phyloP scores from a whole-genome alignment of 2,329 filamentous ascomycete genomes.

The Alternaria hordeiaustralica region DNA sequence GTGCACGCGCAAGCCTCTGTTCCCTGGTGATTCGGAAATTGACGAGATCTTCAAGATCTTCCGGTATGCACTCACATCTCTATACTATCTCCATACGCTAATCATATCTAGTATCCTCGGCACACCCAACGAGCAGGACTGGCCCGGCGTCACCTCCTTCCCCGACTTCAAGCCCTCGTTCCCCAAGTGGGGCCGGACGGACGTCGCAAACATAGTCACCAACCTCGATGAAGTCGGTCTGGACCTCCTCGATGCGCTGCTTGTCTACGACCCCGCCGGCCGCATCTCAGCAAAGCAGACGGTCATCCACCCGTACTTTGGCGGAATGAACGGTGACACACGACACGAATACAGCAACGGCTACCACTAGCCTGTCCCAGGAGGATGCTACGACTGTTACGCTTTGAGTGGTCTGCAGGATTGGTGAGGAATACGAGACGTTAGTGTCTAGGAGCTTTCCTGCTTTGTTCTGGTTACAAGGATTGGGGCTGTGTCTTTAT shows the following conservation, averaged over 20 bases:
- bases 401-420: constrained; percentile 30
- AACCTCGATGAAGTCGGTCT: constrained; percentile 75
- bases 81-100: constrained; percentile 1
- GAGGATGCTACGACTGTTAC: constrained; percentile 40
- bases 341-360: constrained; percentile 50
- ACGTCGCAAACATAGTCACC: constrained; percentile 69
- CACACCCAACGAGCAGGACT: constrained; percentile 80
- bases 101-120: constrained; percentile 64
- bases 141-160: constrained; percentile 93
- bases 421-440: constrained; percentile 15
- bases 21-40: constrained; percentile 91
- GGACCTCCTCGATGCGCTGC: constrained; percentile 71
- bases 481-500: constrained; percentile 20
- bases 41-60: constrained; percentile 96
- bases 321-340: constrained; percentile 50
- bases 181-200: constrained; percentile 84
- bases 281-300: constrained; percentile 90
- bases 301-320: constrained; percentile 84
- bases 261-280: constrained; percentile 85
- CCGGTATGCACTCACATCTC: constrained; percentile 62
- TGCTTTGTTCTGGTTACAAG: constrained; percentile 28
- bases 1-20: constrained; percentile 91
- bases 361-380: constrained; percentile 32
- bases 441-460: constrained; percentile 19
- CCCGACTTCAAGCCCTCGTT: constrained; percentile 93